These are phyloP conservation scores for Arachis hypogaea DNA, from an alignment of 306 rosid genomes.

Conservation along the genomic window DNA sequence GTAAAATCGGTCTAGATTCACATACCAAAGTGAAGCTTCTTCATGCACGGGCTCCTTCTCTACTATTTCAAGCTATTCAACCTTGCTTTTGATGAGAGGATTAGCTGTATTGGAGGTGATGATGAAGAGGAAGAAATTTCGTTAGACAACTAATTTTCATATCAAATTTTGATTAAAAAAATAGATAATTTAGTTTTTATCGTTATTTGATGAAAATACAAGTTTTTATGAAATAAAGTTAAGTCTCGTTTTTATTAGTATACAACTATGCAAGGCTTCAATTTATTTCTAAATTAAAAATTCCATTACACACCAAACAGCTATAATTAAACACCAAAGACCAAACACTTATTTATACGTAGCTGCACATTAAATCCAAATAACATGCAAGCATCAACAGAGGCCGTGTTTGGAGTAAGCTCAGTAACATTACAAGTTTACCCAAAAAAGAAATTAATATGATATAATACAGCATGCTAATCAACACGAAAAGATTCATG, in stretches of 20 bases:
- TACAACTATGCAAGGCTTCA: background rate
- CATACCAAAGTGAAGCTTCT: conserved; percentile 76
- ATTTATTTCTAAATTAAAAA: background rate
- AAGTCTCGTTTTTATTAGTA: background rate
- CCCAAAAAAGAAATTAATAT: background rate
- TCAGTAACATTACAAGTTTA: background rate
- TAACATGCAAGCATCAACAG: background rate
- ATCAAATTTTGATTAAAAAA: no score
- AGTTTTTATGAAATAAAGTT: no score
- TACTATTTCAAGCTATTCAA: background rate
- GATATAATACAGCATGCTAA: conserved; percentile 6
- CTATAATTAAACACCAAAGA: background rate
- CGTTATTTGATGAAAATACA: no score
- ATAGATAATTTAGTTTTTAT: no score
- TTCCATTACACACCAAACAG: background rate
- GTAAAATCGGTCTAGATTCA: background rate
- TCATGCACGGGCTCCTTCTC: conserved; percentile 50
- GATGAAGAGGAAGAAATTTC: conserved; percentile 3
- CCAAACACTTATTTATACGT: background rate
- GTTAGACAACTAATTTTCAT: no score
- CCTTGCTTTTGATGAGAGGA: conserved; percentile 23
- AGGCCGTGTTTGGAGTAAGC: background rate
- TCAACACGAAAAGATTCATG: conserved; percentile 31
- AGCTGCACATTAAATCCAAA: background rate
- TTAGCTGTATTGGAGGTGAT: conserved; percentile 37